Conservation (phyloP, 257 asterid species). For the Solanum peruvianum region DNA sequence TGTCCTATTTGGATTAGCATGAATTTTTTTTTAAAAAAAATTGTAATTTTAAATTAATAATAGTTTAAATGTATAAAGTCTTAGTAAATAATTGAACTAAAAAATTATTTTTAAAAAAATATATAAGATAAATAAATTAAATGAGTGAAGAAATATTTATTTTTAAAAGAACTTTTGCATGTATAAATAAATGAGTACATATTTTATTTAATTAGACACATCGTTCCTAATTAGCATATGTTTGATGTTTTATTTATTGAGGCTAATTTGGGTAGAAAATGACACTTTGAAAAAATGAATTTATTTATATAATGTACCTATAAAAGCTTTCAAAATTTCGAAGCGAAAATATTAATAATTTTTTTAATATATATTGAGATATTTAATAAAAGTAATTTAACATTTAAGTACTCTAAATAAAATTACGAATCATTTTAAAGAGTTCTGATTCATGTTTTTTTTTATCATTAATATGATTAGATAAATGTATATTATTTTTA, state of each 20-base stretch:
- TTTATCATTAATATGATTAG: not conserved
- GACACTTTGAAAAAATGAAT: not conserved
- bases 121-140: too few relatives aligned
- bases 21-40: too few relatives aligned
- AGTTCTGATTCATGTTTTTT: not conserved
- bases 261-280: not conserved
- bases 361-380: not conserved
- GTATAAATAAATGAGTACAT: not conserved
- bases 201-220: not conserved
- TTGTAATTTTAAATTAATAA: too few relatives aligned
- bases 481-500: not conserved
- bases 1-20: too few relatives aligned
- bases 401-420: rapidly evolving
- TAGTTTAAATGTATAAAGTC: not conserved
- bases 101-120: too few relatives aligned
- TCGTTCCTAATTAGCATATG: not conserved
- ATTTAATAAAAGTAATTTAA: not conserved
- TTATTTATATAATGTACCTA: not conserved
- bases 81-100: not conserved
- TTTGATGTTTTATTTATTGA: not conserved
- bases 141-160: too few relatives aligned
- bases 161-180: not conserved
- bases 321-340: not conserved
- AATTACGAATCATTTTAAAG: not conserved
- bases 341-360: not conserved